Percentiles rank a stretch among this genome's conserved stretches.
Evolutionary conservation across 2,329 filamentous ascomycete genomes (phyloP).

Genomic region (Ceratocystis albifundus): DNA sequence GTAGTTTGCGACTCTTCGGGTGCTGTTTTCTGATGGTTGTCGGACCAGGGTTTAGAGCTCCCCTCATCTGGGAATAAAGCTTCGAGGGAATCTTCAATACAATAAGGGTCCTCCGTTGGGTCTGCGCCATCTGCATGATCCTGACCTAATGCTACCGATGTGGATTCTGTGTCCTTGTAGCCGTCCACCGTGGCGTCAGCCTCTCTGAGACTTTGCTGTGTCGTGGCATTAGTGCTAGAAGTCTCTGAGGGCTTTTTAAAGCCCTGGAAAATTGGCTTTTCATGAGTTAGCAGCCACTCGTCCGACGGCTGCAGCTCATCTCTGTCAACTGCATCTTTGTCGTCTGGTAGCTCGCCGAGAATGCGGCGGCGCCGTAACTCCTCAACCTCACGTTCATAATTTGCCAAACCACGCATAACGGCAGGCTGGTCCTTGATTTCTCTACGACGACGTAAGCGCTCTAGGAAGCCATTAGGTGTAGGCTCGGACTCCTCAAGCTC

Average conservation of each 20-base stretch:
- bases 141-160: background rate
- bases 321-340: background rate
- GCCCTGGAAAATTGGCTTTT: slow-evolving; percentile 3
- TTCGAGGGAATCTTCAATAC: background rate
- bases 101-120: too few species aligned
- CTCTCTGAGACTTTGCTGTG: background rate
- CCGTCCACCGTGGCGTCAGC: background rate
- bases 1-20: background rate
- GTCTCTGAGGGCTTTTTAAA: background rate
- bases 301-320: background rate
- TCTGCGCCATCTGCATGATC: too few species aligned
- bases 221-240: background rate
- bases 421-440: background rate
- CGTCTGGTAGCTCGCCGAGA: background rate
- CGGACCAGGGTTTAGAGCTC: background rate
- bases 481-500: background rate
- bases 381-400: background rate
- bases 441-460: background rate
- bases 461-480: background rate
- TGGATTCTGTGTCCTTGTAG: background rate
- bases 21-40: background rate
- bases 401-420: background rate
- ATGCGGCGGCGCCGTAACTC: background rate
- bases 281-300: background rate
- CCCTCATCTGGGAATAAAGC: background rate